Evolutionary conservation across 2,329 filamentous ascomycete genomes (phyloP).

Genomic region (Hansfordia pulvinata): DNA sequence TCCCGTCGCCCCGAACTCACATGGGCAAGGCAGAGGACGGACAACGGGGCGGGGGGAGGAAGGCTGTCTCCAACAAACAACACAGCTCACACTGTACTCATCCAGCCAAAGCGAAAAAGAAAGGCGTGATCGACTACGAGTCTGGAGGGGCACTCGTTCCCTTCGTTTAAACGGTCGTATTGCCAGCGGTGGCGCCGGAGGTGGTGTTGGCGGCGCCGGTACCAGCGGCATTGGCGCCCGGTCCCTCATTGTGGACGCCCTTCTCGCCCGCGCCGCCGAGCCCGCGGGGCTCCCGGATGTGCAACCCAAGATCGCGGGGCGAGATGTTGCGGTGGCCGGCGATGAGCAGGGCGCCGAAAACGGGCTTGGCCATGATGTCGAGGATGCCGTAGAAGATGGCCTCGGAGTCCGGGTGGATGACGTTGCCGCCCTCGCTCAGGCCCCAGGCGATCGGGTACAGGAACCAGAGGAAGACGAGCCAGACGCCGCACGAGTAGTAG

Average conservation of each 20-base stretch:
- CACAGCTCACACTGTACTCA: too few relatives aligned
- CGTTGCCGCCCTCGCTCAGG: conserved; percentile 47
- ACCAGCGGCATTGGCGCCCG: conserved; percentile 3
- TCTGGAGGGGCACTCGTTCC: too few relatives aligned
- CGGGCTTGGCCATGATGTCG: conserved; percentile 50
- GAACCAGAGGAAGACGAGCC: conserved; percentile 49
- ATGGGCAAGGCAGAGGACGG: too few relatives aligned
- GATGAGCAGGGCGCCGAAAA: conserved; percentile 47
- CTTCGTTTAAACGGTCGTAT: too few relatives aligned
- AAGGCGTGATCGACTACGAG: too few relatives aligned
- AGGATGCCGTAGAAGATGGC: conserved; percentile 56
- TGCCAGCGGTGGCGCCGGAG: too few relatives aligned
- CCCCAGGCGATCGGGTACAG: conserved; percentile 54
- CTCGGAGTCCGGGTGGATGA: conserved; percentile 52
- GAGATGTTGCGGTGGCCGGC: conserved; percentile 51
- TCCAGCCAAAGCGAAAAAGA: too few relatives aligned
- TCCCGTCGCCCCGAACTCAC: too few relatives aligned
- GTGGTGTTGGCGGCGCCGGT: conserved; percentile 8
- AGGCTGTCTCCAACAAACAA: too few relatives aligned
- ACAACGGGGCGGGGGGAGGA: too few relatives aligned
- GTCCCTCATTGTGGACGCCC: conserved; percentile 1
- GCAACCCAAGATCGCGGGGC: conserved; percentile 38
- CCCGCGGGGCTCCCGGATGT: conserved; percentile 16
- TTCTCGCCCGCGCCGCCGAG: conserved; percentile 8
- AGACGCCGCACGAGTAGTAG: conserved; percentile 41